A percentile compares a stretch with the other conserved stretches of the same genome.
Evolutionary conservation across 192 early-diverging fungal species (phyloP).

Genomic region (Gaertneriomyces sp.): DNA sequence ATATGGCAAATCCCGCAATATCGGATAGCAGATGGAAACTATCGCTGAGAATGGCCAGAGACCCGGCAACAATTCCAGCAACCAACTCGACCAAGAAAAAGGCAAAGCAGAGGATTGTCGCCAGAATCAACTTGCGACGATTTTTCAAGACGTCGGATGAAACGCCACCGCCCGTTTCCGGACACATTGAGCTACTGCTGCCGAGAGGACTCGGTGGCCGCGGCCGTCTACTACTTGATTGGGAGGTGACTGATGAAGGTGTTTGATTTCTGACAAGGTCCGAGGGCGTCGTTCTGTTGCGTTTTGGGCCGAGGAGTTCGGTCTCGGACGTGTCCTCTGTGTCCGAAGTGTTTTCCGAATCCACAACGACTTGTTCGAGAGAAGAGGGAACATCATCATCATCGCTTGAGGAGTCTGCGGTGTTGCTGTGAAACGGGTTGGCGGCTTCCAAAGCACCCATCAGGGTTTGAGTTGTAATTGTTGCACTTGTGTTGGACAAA

Average conservation of each 20-base stretch:
- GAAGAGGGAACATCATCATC: background rate
- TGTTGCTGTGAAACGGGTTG: background rate
- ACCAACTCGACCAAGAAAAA: slow-evolving; percentile 66
- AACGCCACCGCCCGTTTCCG: background rate
- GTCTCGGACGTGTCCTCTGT: background rate
- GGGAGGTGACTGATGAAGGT: background rate
- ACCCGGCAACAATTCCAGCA: slow-evolving; percentile 59
- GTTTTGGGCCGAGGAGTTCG: background rate
- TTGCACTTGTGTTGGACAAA: slow-evolving; percentile 8
- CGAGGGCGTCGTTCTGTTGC: background rate
- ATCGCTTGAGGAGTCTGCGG: background rate
- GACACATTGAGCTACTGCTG: slow-evolving; percentile 8
- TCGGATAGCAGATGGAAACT: slow-evolving; percentile 72
- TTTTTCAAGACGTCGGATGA: background rate
- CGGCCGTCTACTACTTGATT: background rate
- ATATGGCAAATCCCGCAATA: slow-evolving; percentile 72
- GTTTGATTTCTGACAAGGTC: too few relatives aligned
- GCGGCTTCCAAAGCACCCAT: slow-evolving; percentile 15
- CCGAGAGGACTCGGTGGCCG: background rate
- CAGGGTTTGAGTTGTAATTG: slow-evolving; percentile 16
- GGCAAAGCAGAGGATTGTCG: slow-evolving; percentile 50
- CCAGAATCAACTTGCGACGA: slow-evolving; percentile 48
- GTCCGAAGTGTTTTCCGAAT: background rate
- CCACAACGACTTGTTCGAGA: background rate
- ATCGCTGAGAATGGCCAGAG: slow-evolving; percentile 73